Evolutionary conservation across 371 early-diverging fungal genomes (phyloP), one percentile per base, ranked within the genome.

Genomic region (Blakeslea trispora): DNA sequence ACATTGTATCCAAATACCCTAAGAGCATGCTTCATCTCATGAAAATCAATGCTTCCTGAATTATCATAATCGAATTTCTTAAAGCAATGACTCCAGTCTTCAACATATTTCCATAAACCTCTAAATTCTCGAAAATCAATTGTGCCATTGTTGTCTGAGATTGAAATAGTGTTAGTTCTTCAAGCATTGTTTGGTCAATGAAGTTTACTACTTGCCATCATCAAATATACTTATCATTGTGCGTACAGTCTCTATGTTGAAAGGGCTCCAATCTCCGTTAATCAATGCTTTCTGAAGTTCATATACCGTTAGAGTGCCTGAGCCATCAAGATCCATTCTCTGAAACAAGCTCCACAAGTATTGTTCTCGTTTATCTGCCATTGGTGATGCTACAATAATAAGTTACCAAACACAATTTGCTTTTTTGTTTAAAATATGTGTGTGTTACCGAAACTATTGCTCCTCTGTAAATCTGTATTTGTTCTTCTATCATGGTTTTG

Each of bases 71-170:
- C 95, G 56, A 91, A 93, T 24, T 85, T 76, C 49, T 83, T 82
- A 63, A 92, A 92, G 41, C 87, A 85, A n/a, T 84, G 81, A 55
- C 88, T 82, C 86, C 88, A 88, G 43, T 85, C 84, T 45, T 84
- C 84, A 49, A 88, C 82, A 52, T 88, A 88, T 60, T 76, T 69
- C 84, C 85, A 88, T 24, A 94, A 67, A n/a, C 89, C 88, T 50
- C 82, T 63, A 71, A 97, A 95, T 74, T 96, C 96, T 53, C 88
- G 81, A 68, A 95, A 94, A 76, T 96, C 97, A 66, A 96, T 91
- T 32, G 83, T 91, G 52, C 95, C 95, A 71, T 94, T 92, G 61
- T 93, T 91, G 78, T 94, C 92, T 73, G 49, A n/a, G n/a, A n/a
- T n/a, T n/a, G n/a, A n/a, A n/a, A n/a, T n/a, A n/a, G n/a, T n/a